Evolutionary conservation across 2,329 filamentous ascomycete species (phyloP), one percentile per base, ranked within the genome.

Genomic region (Drechslerella stenobrocha): DNA sequence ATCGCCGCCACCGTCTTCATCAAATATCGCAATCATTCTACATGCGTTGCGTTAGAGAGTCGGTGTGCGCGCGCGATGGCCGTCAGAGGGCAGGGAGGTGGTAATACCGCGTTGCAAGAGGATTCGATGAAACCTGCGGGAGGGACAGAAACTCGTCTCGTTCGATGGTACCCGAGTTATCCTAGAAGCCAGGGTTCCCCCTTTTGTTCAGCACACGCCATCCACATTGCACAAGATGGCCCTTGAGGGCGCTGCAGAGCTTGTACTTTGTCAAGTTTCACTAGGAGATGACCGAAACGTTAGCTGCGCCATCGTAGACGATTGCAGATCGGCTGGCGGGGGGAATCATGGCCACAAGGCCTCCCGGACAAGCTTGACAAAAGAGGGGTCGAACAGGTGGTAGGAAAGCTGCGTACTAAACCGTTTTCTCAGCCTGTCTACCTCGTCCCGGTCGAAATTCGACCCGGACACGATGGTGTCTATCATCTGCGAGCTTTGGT

Each of bases 11-110:
- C 93, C 93, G 77, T 98, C 93, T 78, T 97, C 93, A 77, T 98
- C 93, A 76, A 98, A 97, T 74, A 97, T 98, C 63, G 93, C 92
- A 75, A 98, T 98, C 90, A 98, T 96, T 78, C 89, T 91, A 75
- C 69, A 42, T 34, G 11, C 11, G 4, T 9, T 52, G 50, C 32
- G 13, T 23, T 8, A 20, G 15, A 18, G n/a, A 35, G 40, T 52
- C 20, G 35, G 22, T 44, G 44, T n/a, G 46, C 15, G 13, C 15
- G 15, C 8, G 15, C 9, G 15, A 42, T 20, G n/a, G 15, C 13
- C 15, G 13, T 18, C 20, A 18, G 51, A 18, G 34, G 47, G 32
- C 45, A 44, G 45, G 22, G 20, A 40, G 51, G 50, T 24, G 46
- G 20, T 35, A 52, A 52, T 37, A 90, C 88, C 92, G 88, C 74